Conservation (phyloP, 805 yeast species). For the Middelhovenomyces tepae region DNA sequence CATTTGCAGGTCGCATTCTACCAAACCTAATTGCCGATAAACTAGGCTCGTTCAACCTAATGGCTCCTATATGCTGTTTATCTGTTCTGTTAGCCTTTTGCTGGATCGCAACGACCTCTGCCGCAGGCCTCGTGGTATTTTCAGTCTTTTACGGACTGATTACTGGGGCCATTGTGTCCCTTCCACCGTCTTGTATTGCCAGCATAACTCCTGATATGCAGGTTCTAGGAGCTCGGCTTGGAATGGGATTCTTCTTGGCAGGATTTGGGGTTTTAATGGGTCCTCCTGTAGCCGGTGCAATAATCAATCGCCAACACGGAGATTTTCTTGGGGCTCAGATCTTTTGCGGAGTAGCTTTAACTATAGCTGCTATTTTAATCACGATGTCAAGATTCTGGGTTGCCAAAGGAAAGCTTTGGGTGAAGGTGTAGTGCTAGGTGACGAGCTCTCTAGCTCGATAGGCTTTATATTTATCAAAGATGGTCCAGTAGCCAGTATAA, state of each 20-base stretch:
- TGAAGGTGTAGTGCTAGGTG: constrained; percentile 2
- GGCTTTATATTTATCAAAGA: too few relatives aligned
- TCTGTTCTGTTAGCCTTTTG: constrained; percentile 12
- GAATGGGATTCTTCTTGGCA: constrained; percentile 49
- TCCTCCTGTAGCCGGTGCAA: constrained; percentile 25
- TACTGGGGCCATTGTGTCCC: constrained; percentile 26
- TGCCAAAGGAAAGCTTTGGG: constrained; percentile 1
- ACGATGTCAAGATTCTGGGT: background rate
- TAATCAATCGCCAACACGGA: constrained; percentile 14
- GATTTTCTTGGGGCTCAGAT: constrained; percentile 15
- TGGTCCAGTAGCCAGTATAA: too few relatives aligned
- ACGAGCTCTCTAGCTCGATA: too few relatives aligned
- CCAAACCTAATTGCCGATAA: constrained; percentile 42
- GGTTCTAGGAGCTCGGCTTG: constrained; percentile 42
- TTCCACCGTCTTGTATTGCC: constrained; percentile 25
- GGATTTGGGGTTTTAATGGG: constrained; percentile 37
- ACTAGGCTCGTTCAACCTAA: constrained; percentile 37
- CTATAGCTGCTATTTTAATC: constrained; percentile 1
- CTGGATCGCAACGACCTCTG: constrained; percentile 17
- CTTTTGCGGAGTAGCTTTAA: constrained; percentile 11
- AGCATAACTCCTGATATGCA: constrained; percentile 32
- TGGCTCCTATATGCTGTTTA: constrained; percentile 21
- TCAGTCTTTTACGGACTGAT: constrained; percentile 26
- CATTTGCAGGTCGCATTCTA: constrained; percentile 41
- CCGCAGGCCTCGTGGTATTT: constrained; percentile 23